A percentile compares a stretch with the other conserved stretches of the same genome.
Evolutionary conservation across 2,329 filamentous ascomycete species (phyloP).

Genomic region (Colletotrichum theobromicola): DNA sequence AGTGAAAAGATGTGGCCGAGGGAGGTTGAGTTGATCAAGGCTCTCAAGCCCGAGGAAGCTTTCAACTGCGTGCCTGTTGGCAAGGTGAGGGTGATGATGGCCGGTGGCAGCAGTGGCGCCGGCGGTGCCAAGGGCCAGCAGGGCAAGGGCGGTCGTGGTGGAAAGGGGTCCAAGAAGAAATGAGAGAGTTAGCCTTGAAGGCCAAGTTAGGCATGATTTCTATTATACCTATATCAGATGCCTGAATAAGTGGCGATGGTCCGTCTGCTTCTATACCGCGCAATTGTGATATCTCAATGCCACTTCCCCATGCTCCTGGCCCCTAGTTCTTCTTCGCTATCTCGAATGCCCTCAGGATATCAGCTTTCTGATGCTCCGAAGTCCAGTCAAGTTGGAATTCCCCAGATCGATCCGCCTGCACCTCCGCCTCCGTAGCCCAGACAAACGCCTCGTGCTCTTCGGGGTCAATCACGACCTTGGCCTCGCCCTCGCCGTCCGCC

Average conservation of each 20-base stretch:
- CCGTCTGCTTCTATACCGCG: not conserved
- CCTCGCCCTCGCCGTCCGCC: not conserved
- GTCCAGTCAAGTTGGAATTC: conserved; percentile 15
- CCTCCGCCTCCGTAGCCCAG: conserved; percentile 44
- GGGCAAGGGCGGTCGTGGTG: conserved; percentile 37
- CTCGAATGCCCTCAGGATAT: conserved; percentile 17
- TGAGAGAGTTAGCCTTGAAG: not conserved
- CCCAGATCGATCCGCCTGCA: conserved; percentile 23
- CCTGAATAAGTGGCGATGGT: not conserved
- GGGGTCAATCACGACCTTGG: conserved; percentile 34
- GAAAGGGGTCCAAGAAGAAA: conserved; percentile 50
- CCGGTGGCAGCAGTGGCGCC: conserved; percentile 56
- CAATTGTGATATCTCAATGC: not conserved
- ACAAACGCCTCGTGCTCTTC: conserved; percentile 43
- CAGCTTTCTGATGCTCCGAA: conserved; percentile 18
- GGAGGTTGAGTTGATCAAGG: conserved; percentile 85
- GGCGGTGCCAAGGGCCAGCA: conserved; percentile 39
- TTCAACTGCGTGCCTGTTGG: conserved; percentile 81
- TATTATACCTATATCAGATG: not conserved
- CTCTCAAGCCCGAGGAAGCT: conserved; percentile 81
- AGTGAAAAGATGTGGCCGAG: conserved; percentile 82
- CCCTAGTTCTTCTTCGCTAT: not conserved
- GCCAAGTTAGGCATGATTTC: not conserved
- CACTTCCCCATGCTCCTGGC: not conserved
- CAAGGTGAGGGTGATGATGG: conserved; percentile 81